Evolutionary conservation across 352 stramenopile genomes (phyloP).

Genomic region (Pythium phragmitis): DNA sequence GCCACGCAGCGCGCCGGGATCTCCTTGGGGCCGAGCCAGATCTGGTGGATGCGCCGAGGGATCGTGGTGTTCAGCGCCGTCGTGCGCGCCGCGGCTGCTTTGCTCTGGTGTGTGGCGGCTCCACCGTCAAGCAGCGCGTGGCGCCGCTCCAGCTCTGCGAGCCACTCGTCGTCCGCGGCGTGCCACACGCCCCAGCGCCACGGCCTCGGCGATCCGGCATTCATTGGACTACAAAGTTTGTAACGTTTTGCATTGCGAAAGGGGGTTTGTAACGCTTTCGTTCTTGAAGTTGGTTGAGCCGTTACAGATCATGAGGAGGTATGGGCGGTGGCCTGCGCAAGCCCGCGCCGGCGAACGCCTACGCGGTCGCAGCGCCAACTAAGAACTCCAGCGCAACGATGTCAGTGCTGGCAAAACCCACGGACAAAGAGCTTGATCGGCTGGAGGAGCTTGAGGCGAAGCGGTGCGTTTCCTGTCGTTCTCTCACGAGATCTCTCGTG

Average conservation of each 20-base stretch:
- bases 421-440: conserved; percentile 47
- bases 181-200: conserved; percentile 43
- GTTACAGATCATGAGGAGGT: conserved; percentile 18
- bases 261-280: conserved; percentile 3
- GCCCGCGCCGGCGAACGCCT: conserved; percentile 19
- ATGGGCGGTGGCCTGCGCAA: conserved; percentile 48
- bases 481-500: background rate
- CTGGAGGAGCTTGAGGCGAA: conserved; percentile 63
- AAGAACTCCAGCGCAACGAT: background rate
- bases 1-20: conserved; percentile 30
- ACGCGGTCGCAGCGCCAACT: background rate
- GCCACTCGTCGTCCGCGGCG: conserved; percentile 30
- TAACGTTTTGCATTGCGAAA: background rate
- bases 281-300: conserved; percentile 4
- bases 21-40: conserved; percentile 52
- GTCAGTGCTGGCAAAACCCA: background rate
- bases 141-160: conserved; percentile 25
- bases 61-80: background rate
- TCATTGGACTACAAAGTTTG: background rate
- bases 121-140: conserved; percentile 5
- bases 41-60: conserved; percentile 49
- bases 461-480: conserved; percentile 25
- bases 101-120: background rate
- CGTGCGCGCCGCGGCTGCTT: background rate
- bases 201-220: background rate